A percentile compares a stretch with the other conserved stretches of the same genome.
Evolutionary conservation across 2,329 filamentous ascomycete genomes (phyloP).

Genomic region (Pyricularia pennisetigena): DNA sequence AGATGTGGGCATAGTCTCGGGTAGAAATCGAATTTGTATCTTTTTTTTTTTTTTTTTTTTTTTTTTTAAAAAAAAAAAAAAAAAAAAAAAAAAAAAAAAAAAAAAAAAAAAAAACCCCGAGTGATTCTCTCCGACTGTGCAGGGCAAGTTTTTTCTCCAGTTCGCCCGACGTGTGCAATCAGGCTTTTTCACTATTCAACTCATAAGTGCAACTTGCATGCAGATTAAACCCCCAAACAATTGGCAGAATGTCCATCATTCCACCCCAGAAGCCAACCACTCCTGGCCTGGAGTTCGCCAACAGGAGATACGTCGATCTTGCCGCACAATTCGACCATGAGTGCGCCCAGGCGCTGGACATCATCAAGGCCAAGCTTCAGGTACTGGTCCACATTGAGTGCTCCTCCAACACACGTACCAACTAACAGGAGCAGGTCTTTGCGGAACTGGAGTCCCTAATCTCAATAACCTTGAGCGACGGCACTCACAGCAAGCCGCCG

Average conservation of each 20-base stretch:
- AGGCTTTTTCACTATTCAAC: too few species aligned
- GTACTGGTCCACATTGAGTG: background rate
- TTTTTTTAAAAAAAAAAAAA: too few species aligned
- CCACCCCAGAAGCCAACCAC: background rate
- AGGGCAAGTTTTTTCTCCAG: too few species aligned
- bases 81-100: too few species aligned
- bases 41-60: too few species aligned
- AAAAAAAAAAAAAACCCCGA: too few species aligned
- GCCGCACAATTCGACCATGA: background rate
- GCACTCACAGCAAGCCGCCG: background rate
- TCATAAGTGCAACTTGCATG: too few species aligned
- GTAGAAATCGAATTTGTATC: too few species aligned
- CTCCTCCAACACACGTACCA: background rate
- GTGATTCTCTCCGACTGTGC: too few species aligned
- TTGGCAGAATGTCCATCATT: background rate
- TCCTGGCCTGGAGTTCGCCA: background rate
- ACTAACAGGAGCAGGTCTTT: background rate
- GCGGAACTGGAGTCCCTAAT: background rate
- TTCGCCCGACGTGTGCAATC: too few species aligned
- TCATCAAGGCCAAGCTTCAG: background rate
- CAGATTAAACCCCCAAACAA: background rate
- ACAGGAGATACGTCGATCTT: background rate
- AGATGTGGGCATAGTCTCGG: too few species aligned
- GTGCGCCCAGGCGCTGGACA: background rate
- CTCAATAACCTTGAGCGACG: background rate